phyloP scores from a whole-genome alignment of 495 filamentous ascomycete species.

The Neurospora hispaniola region DNA sequence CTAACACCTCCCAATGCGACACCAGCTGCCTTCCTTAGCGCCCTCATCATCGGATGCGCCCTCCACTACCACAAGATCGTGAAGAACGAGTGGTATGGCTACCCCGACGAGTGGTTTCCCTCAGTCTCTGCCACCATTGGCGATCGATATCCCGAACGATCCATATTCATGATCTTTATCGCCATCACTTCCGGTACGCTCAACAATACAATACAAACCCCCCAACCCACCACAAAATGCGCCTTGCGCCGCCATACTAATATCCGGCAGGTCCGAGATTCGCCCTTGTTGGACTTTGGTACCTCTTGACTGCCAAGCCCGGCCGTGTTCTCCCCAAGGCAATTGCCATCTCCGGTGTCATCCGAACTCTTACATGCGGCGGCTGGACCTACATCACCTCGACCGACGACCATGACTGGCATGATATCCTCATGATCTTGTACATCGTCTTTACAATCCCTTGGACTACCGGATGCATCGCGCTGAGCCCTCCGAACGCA shows the following conservation, averaged over 20 bases:
- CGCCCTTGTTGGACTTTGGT: slow-evolving; percentile 84
- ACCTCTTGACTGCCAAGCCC: slow-evolving; percentile 70
- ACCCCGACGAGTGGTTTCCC: slow-evolving; percentile 97
- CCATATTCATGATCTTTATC: slow-evolving; percentile 94
- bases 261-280: slow-evolving; percentile 65
- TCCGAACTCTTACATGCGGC: slow-evolving; percentile 87
- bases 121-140: slow-evolving; percentile 99
- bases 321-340: slow-evolving; percentile 70
- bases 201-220: neutral
- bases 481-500: slow-evolving; percentile 77
- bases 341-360: slow-evolving; percentile 67
- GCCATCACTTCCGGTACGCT: slow-evolving; percentile 76
- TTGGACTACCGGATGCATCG: slow-evolving; percentile 88
- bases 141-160: slow-evolving; percentile 93
- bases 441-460: slow-evolving; percentile 91
- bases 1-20: slow-evolving; percentile 2
- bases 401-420: slow-evolving; percentile 96
- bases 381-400: slow-evolving; percentile 99
- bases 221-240: slow-evolving; percentile 3
- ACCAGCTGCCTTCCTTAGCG: slow-evolving; percentile 78
- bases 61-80: slow-evolving; percentile 97
- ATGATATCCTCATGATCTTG: slow-evolving; percentile 99
- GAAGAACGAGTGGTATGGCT: slow-evolving; percentile 93
- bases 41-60: slow-evolving; percentile 70
- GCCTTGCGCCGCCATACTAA: neutral